Evolutionary conservation across 1,139 yeast species (phyloP).

Genomic region (Magnusiomyces ingens): DNA sequence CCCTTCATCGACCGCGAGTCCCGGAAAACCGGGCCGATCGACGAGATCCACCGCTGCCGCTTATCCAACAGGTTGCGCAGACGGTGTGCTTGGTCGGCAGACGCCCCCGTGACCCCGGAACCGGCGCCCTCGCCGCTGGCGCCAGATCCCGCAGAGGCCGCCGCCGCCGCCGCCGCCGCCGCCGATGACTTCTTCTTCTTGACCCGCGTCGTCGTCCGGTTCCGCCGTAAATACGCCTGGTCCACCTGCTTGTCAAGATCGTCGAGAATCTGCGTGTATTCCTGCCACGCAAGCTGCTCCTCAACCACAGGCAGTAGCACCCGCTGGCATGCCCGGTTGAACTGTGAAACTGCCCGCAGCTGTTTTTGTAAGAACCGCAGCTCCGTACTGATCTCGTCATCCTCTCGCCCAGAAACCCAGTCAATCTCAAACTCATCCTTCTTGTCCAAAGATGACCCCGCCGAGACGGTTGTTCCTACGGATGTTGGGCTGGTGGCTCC

Average conservation of each 20-base stretch:
- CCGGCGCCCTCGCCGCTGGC: conserved; percentile 5
- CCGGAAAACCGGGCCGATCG: conserved; percentile 77
- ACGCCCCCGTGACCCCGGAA: neutral
- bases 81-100: conserved; percentile 49
- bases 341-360: conserved; percentile 51
- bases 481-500: neutral
- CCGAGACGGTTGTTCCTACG: neutral
- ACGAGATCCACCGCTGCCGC: conserved; percentile 79
- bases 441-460: neutral
- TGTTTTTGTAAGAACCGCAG: conserved; percentile 66
- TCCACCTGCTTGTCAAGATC: conserved; percentile 96
- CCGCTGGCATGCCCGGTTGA: conserved; percentile 64
- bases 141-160: neutral
- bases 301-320: conserved; percentile 68
- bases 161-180: neutral
- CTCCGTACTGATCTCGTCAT: conserved; percentile 89
- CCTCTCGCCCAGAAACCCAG: conserved; percentile 81
- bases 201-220: conserved; percentile 75
- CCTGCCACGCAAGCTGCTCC: conserved; percentile 93
- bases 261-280: conserved; percentile 79
- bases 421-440: conserved; percentile 43
- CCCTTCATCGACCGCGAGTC: conserved; percentile 63
- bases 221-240: conserved; percentile 81
- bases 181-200: conserved; percentile 45
- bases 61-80: conserved; percentile 75